These are phyloP conservation scores for Geotrichum macrosporum DNA, from an alignment of 1,139 yeast genomes.

Conservation along the genomic window DNA sequence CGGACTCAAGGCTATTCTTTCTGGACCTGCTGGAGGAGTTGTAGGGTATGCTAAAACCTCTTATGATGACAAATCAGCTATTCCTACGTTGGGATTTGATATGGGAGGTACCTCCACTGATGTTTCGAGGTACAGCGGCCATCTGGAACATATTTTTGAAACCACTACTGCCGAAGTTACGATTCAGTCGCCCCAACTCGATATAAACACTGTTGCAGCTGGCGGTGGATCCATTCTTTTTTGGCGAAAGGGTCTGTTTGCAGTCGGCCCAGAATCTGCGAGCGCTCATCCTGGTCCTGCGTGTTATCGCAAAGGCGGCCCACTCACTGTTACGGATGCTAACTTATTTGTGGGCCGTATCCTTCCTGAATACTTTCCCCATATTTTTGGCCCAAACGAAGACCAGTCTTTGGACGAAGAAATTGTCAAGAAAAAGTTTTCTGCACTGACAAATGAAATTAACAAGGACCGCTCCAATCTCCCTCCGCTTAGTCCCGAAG, in stretches of 20 bases:
- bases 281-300: conserved; percentile 59
- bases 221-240: conserved; percentile 54
- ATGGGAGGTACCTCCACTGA: conserved; percentile 63
- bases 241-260: conserved; percentile 50
- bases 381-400: conserved; percentile 52
- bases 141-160: conserved; percentile 50
- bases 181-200: conserved; percentile 54
- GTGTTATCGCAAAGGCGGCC: conserved; percentile 55
- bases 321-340: conserved; percentile 54
- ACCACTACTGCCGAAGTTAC: conserved; percentile 53
- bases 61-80: conserved; percentile 31
- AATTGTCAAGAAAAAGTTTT: conserved; percentile 41
- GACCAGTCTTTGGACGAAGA: conserved; percentile 46
- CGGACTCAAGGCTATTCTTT: conserved; percentile 49
- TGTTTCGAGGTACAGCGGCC: conserved; percentile 49
- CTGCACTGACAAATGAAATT: conserved; percentile 42
- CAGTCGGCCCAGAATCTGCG: conserved; percentile 55
- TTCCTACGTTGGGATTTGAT: conserved; percentile 53
- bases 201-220: conserved; percentile 57
- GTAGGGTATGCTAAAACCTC: conserved; percentile 53
- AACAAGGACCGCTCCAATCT: conserved; percentile 38
- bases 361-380: conserved; percentile 49
- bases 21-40: conserved; percentile 62
- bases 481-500: conserved; percentile 39
- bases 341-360: conserved; percentile 50